Conservation (phyloP, 768 basidiomycete genomes). For the Pulveroboletus sp. region DNA sequence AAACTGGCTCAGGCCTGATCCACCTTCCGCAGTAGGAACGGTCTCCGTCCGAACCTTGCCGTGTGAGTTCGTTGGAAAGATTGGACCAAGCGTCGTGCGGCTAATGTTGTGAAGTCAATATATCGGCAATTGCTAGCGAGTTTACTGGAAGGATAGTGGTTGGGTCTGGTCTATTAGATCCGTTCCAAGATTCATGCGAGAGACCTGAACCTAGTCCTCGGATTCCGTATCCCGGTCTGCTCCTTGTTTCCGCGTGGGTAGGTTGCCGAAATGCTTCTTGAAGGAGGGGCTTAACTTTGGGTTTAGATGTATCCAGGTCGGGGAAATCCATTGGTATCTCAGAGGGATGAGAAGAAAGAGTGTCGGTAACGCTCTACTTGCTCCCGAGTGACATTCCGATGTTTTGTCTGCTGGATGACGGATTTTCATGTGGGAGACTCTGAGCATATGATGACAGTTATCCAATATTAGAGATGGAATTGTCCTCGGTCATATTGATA, state of each 20-base stretch:
- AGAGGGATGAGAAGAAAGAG: conserved; percentile 5
- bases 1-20: not conserved
- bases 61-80: conserved; percentile 8
- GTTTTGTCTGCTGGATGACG: not conserved
- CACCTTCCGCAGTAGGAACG: not conserved
- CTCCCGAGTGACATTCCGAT: not conserved
- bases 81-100: not conserved
- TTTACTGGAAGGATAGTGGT: conserved; percentile 3
- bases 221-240: conserved; percentile 7
- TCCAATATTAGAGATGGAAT: conserved; percentile 9
- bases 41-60: not conserved
- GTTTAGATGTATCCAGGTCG: conserved; percentile 3
- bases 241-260: conserved; percentile 5
- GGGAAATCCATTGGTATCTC: not conserved
- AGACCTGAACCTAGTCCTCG: conserved; percentile 15
- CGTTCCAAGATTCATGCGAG: not conserved
- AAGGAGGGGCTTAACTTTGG: not conserved
- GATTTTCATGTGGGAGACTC: conserved; percentile 3
- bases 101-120: conserved; percentile 3
- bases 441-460: not conserved
- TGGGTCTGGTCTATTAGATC: not conserved
- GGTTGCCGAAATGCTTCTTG: conserved; percentile 5
- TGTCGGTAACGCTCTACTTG: not conserved
- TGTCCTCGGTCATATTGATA: not conserved
- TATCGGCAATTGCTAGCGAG: not conserved